Conservation (phyloP, 75 land plant genomes). For the Gnetum montanum region DNA sequence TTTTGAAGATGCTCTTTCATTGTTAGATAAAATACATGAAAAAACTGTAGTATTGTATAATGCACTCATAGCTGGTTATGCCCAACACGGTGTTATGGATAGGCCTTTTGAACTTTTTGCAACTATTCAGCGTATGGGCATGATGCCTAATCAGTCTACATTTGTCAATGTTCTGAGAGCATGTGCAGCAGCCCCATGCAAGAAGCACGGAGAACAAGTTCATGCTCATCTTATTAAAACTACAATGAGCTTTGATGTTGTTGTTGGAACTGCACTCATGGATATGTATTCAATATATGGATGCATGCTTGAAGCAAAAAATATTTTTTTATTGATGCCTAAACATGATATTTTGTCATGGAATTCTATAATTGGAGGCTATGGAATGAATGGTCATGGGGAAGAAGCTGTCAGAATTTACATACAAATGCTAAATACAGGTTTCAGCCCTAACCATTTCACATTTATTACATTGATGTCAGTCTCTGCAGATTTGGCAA, state of each 20-base stretch:
- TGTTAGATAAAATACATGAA: constrained; percentile 24
- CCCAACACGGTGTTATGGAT: constrained; percentile 33
- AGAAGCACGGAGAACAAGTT: constrained; percentile 40
- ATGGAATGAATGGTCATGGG: constrained; percentile 31
- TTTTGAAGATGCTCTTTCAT: constrained; percentile 21
- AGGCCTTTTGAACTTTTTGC: constrained; percentile 19
- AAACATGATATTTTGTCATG: constrained; percentile 51
- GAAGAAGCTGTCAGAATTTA: constrained; percentile 43
- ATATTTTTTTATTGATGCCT: constrained; percentile 44
- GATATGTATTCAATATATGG: constrained; percentile 51
- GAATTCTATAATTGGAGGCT: constrained; percentile 52
- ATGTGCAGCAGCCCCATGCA: constrained; percentile 12
- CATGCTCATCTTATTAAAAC: constrained; percentile 33
- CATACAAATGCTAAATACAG: not conserved
- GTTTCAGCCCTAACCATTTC: constrained; percentile 8
- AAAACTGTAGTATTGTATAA: constrained; percentile 57
- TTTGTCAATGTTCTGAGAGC: constrained; percentile 24
- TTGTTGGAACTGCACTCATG: constrained; percentile 61
- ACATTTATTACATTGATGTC: constrained; percentile 42
- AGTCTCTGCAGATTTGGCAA: constrained; percentile 36
- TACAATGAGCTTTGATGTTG: constrained; percentile 32
- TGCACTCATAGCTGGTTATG: constrained; percentile 51
- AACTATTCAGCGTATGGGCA: constrained; percentile 27
- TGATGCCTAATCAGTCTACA: constrained; percentile 49
- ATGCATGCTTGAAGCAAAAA: constrained; percentile 51